Percentiles rank a stretch among this genome's conserved stretches.
phyloP scores from a whole-genome alignment of 176 grass and related monocot species.

The Bonia amplexicaulis region DNA sequence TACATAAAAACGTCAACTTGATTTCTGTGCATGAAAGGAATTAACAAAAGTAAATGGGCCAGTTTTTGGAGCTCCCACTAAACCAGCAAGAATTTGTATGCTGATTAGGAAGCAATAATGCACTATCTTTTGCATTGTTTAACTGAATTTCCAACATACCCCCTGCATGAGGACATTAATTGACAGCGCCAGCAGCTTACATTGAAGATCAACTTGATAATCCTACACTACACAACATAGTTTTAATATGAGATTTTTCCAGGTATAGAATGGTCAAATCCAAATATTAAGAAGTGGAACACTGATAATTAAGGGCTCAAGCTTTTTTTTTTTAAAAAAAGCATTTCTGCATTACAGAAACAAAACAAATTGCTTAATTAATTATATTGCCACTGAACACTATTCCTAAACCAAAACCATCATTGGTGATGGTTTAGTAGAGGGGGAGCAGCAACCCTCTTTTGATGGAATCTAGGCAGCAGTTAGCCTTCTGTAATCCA shows the following conservation, averaged over 20 bases:
- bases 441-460: slow-evolving; percentile 28
- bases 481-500: slow-evolving; percentile 20
- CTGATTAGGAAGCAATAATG: slow-evolving; percentile 39
- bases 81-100: slow-evolving; percentile 27
- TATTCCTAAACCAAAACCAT: neutral
- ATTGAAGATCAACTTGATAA: no score
- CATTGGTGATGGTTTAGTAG: neutral
- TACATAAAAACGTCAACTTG: neutral
- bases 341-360: neutral
- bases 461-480: slow-evolving; percentile 65
- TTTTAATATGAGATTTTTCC: neutral
- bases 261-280: neutral
- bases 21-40: neutral
- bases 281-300: neutral
- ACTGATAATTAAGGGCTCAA: neutral
- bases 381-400: no score
- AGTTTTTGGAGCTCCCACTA: slow-evolving; percentile 27
- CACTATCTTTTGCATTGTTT: neutral
- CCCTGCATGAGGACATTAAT: no score
- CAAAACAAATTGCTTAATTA: neutral
- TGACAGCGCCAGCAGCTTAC: no score
- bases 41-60: neutral
- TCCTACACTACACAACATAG: no score
- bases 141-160: neutral
- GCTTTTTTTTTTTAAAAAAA: no score